These are phyloP conservation scores for Penicillium samsonianum DNA, from an alignment of 495 filamentous ascomycete species.

Conservation along the genomic window DNA sequence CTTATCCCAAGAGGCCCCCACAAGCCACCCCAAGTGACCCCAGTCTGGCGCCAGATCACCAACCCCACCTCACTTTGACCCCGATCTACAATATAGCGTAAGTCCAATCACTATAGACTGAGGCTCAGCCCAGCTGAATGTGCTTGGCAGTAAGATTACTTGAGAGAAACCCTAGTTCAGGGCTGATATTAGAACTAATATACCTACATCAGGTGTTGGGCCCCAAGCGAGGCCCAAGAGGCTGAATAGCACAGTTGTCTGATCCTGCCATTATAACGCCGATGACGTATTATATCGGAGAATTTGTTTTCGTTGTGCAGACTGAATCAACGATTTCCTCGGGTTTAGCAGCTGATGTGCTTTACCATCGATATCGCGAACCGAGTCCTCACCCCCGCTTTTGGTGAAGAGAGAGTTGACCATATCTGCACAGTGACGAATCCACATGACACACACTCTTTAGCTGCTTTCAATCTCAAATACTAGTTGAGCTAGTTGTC, in stretches of 20 bases:
- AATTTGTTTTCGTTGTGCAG: neutral
- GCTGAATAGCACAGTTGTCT: neutral
- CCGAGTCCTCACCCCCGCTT: neutral
- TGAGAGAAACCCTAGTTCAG: neutral
- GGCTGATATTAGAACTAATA: neutral
- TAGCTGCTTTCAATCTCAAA: slow-evolving; percentile 8
- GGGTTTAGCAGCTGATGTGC: no score
- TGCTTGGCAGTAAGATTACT: neutral
- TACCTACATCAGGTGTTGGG: neutral
- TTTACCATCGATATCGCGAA: neutral
- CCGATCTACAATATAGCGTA: slow-evolving; percentile 4
- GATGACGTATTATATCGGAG: slow-evolving; percentile 5
- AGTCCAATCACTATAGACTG: slow-evolving; percentile 1
- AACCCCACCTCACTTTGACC: neutral
- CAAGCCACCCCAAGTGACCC: neutral
- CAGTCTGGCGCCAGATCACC: neutral
- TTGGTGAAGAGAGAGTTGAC: neutral
- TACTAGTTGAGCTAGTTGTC: neutral
- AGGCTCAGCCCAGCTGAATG: neutral
- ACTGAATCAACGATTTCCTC: no score
- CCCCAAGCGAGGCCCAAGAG: slow-evolving; percentile 4
- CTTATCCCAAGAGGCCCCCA: no score
- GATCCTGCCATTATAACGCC: neutral
- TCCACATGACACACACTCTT: slow-evolving; percentile 5
- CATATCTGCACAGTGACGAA: slow-evolving; percentile 2